These are phyloP conservation scores for Xylariaceae sp. DNA, from an alignment of 2,329 filamentous ascomycete genomes.

Conservation along the genomic window DNA sequence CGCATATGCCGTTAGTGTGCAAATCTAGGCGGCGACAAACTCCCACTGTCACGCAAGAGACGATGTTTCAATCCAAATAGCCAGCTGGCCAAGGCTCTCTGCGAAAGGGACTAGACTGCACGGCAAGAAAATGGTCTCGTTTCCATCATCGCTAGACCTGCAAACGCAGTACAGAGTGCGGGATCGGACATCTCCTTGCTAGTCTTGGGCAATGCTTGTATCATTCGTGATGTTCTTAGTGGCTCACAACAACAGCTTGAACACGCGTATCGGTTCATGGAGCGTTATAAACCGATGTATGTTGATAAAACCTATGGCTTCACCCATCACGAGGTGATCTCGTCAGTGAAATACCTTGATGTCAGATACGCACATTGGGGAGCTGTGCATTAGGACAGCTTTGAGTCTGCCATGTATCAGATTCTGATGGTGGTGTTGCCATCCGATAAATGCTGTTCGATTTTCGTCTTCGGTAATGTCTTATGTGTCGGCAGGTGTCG, in stretches of 20 bases:
- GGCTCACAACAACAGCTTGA: conserved; percentile 35
- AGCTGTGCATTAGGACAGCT: conserved; percentile 31
- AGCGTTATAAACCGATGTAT: conserved; percentile 18
- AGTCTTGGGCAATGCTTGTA: conserved; percentile 27
- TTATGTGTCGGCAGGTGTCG: conserved; percentile 16
- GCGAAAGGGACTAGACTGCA: conserved; percentile 41
- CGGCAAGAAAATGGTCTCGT: conserved; percentile 44
- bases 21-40: too few relatives aligned
- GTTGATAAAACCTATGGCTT: conserved; percentile 35
- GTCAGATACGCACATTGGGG: conserved; percentile 32
- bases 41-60: too few relatives aligned
- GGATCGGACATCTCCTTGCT: conserved; percentile 31
- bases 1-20: too few relatives aligned
- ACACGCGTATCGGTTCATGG: conserved; percentile 31
- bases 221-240: conserved; percentile 33
- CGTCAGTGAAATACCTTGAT: conserved; percentile 14
- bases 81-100: conserved; percentile 39
- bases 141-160: conserved; percentile 34
- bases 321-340: conserved; percentile 25
- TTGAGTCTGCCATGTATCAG: conserved; percentile 16
- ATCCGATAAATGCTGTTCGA: conserved; percentile 17
- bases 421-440: conserved; percentile 22
- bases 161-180: conserved; percentile 18
- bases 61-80: conserved; percentile 17
- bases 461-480: conserved; percentile 16